Percentiles rank a stretch among this genome's conserved stretches.
Conservation (phyloP, 179 eudicot genomes). For the Beta lomatogona region DNA sequence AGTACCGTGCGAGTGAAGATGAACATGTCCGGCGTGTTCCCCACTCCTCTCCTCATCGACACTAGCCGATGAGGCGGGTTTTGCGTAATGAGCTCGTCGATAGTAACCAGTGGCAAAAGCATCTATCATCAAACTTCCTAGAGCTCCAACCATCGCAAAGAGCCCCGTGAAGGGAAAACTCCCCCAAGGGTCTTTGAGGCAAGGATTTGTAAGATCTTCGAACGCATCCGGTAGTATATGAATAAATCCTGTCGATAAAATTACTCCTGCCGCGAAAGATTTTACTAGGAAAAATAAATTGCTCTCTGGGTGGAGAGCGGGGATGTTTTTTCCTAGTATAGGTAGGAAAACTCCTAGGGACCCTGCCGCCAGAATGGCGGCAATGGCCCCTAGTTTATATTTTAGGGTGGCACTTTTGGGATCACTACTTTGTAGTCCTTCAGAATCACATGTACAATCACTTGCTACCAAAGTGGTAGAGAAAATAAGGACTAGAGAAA, state of each 20-base stretch:
- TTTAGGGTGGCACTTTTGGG: neutral
- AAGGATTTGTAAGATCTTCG: conserved; percentile 48
- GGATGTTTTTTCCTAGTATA: conserved; percentile 29
- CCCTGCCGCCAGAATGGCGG: conserved; percentile 45
- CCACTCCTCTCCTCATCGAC: conserved; percentile 20
- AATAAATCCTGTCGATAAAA: conserved; percentile 60
- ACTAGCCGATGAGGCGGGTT: neutral
- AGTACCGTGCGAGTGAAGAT: conserved; percentile 51
- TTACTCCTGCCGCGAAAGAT: conserved; percentile 79
- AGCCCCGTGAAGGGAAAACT: conserved; percentile 63
- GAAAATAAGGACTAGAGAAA: neutral
- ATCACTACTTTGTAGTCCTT: neutral
- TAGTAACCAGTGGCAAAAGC: conserved; percentile 56
- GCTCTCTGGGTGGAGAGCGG: conserved; percentile 52
- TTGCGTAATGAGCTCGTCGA: conserved; percentile 34
- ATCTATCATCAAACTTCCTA: conserved; percentile 66
- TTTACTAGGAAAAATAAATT: conserved; percentile 59
- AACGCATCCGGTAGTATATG: conserved; percentile 74
- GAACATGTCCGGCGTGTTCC: conserved; percentile 39
- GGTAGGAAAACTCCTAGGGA: conserved; percentile 64
- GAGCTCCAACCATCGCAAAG: conserved; percentile 58
- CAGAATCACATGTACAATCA: conserved; percentile 21
- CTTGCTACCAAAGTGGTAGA: neutral
- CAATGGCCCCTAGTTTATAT: conserved; percentile 28
- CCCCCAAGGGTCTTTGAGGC: conserved; percentile 51